Conservation (phyloP, 345 rosid genomes). For the Populus deltoides region DNA sequence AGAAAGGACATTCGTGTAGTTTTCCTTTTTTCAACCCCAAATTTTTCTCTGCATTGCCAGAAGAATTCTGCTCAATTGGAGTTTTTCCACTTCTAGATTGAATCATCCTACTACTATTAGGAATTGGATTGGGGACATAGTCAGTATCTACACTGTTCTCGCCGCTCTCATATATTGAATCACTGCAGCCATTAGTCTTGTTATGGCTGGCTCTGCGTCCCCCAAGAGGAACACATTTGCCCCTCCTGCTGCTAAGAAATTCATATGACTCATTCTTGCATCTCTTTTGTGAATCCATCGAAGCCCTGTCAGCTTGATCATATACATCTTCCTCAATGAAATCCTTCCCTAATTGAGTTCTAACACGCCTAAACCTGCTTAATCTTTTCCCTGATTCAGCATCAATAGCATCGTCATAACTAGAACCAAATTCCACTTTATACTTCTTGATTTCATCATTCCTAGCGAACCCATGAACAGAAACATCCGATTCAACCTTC, state of each 20-base stretch:
- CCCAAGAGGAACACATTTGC: conserved; percentile 23
- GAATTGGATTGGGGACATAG: conserved; percentile 36
- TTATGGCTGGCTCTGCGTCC: conserved; percentile 32
- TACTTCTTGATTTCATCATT: conserved; percentile 38
- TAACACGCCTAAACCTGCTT: conserved; percentile 36
- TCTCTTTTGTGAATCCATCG: conserved; percentile 41
- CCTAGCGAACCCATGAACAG: conserved; percentile 43
- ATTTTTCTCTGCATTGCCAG: conserved; percentile 34
- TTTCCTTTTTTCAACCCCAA: conserved; percentile 44
- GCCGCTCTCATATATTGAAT: conserved; percentile 46
- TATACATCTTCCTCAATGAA: conserved; percentile 16
- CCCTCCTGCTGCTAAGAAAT: conserved; percentile 23
- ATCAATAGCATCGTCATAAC: conserved; percentile 33
- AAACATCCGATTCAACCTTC: conserved; percentile 51
- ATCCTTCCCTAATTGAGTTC: conserved; percentile 30
- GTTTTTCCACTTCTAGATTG: conserved; percentile 31
- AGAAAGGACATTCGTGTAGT: conserved; percentile 85
- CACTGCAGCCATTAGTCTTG: conserved; percentile 33
- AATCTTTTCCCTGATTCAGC: conserved; percentile 36
- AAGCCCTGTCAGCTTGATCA: conserved; percentile 34
- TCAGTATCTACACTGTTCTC: conserved; percentile 51
- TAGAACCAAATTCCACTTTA: conserved; percentile 32
- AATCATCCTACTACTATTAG: conserved; percentile 11
- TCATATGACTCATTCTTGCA: conserved; percentile 32
- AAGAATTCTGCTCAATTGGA: conserved; percentile 17